Base-by-base conservation (phyloP, 1,139 yeast genomes). In the Meyerozyma carpophila region DNA sequence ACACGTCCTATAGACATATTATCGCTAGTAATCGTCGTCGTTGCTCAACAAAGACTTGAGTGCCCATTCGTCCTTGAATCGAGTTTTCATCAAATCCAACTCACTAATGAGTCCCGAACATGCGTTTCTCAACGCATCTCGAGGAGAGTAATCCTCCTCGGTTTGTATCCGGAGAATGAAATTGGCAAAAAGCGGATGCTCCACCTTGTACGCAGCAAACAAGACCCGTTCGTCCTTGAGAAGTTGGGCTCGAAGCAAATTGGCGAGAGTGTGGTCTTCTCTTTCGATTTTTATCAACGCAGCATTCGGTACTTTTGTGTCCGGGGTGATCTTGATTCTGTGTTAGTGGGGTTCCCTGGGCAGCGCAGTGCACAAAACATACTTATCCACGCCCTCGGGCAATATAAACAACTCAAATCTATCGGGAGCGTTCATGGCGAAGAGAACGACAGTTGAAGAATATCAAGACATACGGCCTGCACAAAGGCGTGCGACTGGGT, bases 241-340 rank as follows among this genome's bases (percentile, higher is more conserved):
- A 43, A 93, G 77, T 62, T 91, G 96, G 31, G 93, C 82, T 61
- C 96, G 79, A 47, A 93, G 75, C 58, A 93, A 66, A 62, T 93
- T 93, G 24, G 96, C 98, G 47, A 93, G 75, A 1, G 99, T 94
- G 62, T 93, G 99, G 65, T 93, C 99, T 64, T 93, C 99, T 61
- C 96, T 84, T 65, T 93, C 98, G 53, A 93, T 89, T 52, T 87
- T 89, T 54, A 93, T 77, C 49, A 91, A 81, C 44, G 95, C 94
- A 42, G 98, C 95, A 63, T 93, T 93, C 31, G 98, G 96, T 40
- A 93, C 94, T 58, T 93, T 87, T 46, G 95, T 82, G 65, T 93
- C 99, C 9, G 97, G 97, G 29, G 90, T 86, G 50, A 93, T 82
- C 49, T 86, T 83, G 50, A 93, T 76, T 65, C 89, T 77, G 43